Evolutionary conservation across 768 basidiomycete genomes (phyloP).

Genomic region (Lentinula boryana): DNA sequence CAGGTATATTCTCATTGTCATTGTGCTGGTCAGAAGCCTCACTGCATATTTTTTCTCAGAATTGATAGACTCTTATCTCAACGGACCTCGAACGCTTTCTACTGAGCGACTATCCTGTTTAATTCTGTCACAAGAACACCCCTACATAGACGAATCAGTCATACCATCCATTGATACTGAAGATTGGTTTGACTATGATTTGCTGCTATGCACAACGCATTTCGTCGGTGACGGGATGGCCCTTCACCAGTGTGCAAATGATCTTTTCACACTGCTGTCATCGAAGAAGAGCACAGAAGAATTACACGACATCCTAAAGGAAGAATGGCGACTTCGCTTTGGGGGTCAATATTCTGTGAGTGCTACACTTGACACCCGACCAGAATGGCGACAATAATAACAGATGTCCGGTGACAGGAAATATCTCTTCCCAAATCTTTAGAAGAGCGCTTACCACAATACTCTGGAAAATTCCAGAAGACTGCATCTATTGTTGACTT

Average conservation of each 20-base stretch:
- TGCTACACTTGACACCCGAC: neutral
- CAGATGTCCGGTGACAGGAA: constrained; percentile 11
- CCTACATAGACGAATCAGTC: neutral
- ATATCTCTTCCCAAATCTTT: constrained; percentile 36
- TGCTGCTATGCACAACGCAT: constrained; percentile 73
- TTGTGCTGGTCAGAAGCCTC: neutral
- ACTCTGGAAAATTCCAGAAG: constrained; percentile 31
- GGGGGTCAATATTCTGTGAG: constrained; percentile 16
- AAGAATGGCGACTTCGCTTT: constrained; percentile 25
- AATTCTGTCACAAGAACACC: constrained; percentile 33
- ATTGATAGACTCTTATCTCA: constrained; percentile 66
- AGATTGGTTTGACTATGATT: constrained; percentile 37
- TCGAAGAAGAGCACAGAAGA: constrained; percentile 8
- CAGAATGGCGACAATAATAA: neutral
- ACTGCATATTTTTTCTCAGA: constrained; percentile 26
- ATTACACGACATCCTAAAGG: constrained; percentile 23
- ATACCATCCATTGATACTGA: neutral
- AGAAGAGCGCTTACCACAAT: constrained; percentile 42
- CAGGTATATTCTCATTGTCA: constrained; percentile 7
- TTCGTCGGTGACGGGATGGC: constrained; percentile 88
- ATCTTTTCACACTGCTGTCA: constrained; percentile 62
- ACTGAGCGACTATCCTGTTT: constrained; percentile 62
- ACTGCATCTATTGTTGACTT: constrained; percentile 53
- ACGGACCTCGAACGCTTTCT: constrained; percentile 71
- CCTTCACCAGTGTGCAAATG: constrained; percentile 74